Conservation (phyloP, 257 asterid species). For the Pogostemon cablin region DNA sequence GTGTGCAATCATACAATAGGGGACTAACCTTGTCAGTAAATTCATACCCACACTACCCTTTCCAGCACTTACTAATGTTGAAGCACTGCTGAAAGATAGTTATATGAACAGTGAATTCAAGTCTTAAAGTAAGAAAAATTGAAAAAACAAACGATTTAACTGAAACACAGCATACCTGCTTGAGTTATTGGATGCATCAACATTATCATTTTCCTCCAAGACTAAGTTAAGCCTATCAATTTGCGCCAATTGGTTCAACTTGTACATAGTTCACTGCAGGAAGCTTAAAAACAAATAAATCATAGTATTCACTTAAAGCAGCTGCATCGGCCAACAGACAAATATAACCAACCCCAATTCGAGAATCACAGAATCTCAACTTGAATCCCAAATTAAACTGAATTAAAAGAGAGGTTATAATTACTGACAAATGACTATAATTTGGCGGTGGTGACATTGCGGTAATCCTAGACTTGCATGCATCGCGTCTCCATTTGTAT, state of each 20-base stretch:
- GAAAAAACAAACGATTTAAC: slow-evolving; percentile 15
- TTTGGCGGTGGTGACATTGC: slow-evolving; percentile 83
- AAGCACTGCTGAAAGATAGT: slow-evolving; percentile 46
- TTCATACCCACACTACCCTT: slow-evolving; percentile 82
- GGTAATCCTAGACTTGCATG: slow-evolving; percentile 98
- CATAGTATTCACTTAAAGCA: slow-evolving; percentile 17
- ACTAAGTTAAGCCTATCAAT: slow-evolving; percentile 89
- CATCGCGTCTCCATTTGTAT: slow-evolving; percentile 88
- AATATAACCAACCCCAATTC: slow-evolving; percentile 3
- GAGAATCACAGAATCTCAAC: slow-evolving; percentile 9
- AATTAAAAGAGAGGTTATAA: slow-evolving; percentile 25
- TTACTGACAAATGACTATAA: slow-evolving; percentile 56
- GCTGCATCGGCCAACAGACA: slow-evolving; percentile 5
- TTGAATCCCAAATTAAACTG: slow-evolving; percentile 19
- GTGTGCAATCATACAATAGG: slow-evolving; percentile 21
- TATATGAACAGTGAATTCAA: slow-evolving; percentile 26
- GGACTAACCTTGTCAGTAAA: slow-evolving; percentile 89
- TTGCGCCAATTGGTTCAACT: slow-evolving; percentile 88
- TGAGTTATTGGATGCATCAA: slow-evolving; percentile 56
- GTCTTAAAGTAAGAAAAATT: slow-evolving; percentile 17
- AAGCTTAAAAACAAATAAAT: slow-evolving; percentile 59
- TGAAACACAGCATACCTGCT: slow-evolving; percentile 61
- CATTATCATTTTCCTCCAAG: slow-evolving; percentile 85
- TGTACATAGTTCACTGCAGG: slow-evolving; percentile 94
- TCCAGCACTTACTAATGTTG: slow-evolving; percentile 53